Conservation (phyloP, 2,329 filamentous ascomycete genomes). For the Paraphaeosphaeria minitans region DNA sequence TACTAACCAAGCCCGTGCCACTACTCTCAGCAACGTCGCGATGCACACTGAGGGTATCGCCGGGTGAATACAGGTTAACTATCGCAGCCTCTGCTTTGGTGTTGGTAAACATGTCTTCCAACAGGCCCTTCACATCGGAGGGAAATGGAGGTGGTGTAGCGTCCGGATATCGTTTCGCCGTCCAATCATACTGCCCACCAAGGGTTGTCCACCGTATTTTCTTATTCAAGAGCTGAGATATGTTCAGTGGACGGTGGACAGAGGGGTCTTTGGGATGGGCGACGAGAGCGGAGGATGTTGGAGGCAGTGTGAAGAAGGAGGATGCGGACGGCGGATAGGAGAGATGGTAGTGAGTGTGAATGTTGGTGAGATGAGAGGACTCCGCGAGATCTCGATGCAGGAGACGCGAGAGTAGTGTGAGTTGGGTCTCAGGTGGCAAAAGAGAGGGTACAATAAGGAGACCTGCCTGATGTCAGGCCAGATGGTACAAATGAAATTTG, state of each 20-base stretch:
- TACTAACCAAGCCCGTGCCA: slow-evolving; percentile 76
- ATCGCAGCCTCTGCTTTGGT: slow-evolving; percentile 88
- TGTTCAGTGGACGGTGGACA: slow-evolving; percentile 75
- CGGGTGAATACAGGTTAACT: slow-evolving; percentile 88
- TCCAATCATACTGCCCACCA: slow-evolving; percentile 97
- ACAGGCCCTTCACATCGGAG: slow-evolving; percentile 68
- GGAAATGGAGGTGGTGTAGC: slow-evolving; percentile 75
- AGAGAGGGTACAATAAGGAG: slow-evolving; percentile 78
- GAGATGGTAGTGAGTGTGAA: slow-evolving; percentile 81
- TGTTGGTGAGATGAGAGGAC: slow-evolving; percentile 79
- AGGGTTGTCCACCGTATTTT: slow-evolving; percentile 93
- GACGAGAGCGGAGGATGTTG: slow-evolving; percentile 27
- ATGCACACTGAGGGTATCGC: slow-evolving; percentile 90
- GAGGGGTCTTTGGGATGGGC: slow-evolving; percentile 67
- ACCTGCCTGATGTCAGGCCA: slow-evolving; percentile 58
- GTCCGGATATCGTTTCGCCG: slow-evolving; percentile 77
- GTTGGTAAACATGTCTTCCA: slow-evolving; percentile 73
- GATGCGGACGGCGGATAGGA: slow-evolving; percentile 60
- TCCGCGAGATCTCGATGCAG: slow-evolving; percentile 79
- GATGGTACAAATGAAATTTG: not conserved
- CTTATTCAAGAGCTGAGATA: slow-evolving; percentile 73
- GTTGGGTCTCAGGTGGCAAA: slow-evolving; percentile 72
- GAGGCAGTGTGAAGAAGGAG: slow-evolving; percentile 59
- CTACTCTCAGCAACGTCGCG: slow-evolving; percentile 90
- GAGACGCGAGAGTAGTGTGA: slow-evolving; percentile 70